phyloP scores from a whole-genome alignment of 2,329 filamentous ascomycete genomes.

The Peltaster fructicola region DNA sequence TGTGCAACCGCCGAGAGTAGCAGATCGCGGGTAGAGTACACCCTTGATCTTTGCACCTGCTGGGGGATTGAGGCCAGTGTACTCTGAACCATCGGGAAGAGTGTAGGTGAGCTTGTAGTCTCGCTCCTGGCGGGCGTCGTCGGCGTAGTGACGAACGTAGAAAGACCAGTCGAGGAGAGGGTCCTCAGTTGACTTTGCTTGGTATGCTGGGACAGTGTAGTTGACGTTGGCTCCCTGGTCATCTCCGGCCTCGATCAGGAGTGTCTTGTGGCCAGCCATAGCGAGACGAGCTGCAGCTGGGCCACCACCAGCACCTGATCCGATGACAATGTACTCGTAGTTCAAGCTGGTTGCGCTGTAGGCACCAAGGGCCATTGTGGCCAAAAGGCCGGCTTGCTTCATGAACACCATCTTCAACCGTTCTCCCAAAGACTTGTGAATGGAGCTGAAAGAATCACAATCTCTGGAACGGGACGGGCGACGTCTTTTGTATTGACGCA shows the following conservation, averaged over 20 bases:
- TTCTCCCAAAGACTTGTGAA: too few relatives aligned
- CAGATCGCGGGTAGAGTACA: conserved; percentile 40
- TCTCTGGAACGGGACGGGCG: too few relatives aligned
- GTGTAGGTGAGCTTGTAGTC: conserved; percentile 44
- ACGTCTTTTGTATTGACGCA: too few relatives aligned
- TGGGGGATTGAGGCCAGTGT: conserved; percentile 37
- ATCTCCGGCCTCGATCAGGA: conserved; percentile 44
- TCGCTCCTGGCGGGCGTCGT: conserved; percentile 33
- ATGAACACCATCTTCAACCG: too few relatives aligned
- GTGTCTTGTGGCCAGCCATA: conserved; percentile 39
- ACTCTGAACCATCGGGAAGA: conserved; percentile 32
- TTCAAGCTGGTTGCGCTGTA: too few relatives aligned
- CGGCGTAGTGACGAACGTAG: conserved; percentile 43
- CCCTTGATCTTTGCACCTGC: conserved; percentile 34
- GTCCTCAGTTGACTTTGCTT: conserved; percentile 37
- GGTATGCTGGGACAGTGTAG: conserved; percentile 38
- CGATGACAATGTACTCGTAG: conserved; percentile 47
- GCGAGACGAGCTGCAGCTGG: conserved; percentile 42
- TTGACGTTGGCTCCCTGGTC: conserved; percentile 35
- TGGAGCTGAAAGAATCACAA: too few relatives aligned
- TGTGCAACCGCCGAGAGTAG: conserved; percentile 40
- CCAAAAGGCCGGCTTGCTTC: too few relatives aligned
- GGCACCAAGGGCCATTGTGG: too few relatives aligned
- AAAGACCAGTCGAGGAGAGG: conserved; percentile 42
- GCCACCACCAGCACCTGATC: conserved; percentile 41